phyloP scores from a whole-genome alignment of 202 grass and related monocot species.

The Panicum virgatum region DNA sequence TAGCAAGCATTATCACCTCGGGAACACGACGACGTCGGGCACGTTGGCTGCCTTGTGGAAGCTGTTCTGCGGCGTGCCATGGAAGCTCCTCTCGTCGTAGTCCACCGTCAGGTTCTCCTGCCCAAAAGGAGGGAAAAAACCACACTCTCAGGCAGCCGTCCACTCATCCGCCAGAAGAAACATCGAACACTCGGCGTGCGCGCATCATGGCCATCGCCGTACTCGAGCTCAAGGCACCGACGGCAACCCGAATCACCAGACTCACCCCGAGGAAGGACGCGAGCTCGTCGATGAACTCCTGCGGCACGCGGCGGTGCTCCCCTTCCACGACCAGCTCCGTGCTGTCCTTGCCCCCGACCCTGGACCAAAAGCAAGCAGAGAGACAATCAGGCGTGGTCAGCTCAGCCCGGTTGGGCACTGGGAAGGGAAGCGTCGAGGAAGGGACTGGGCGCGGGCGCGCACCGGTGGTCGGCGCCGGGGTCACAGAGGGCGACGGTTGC shows the following conservation, averaged over 20 bases:
- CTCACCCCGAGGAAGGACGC: slow-evolving; percentile 72
- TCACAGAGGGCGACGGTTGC: slow-evolving; percentile 54
- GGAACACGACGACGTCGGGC: slow-evolving; percentile 85
- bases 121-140: neutral
- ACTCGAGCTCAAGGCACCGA: neutral
- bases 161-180: neutral
- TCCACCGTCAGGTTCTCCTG: slow-evolving; percentile 89
- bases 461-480: slow-evolving; percentile 52
- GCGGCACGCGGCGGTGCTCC: slow-evolving; percentile 47
- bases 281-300: slow-evolving; percentile 75
- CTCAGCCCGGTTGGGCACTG: neutral
- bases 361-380: slow-evolving; percentile 21
- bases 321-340: slow-evolving; percentile 60
- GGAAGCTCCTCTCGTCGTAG: slow-evolving; percentile 81
- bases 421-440: neutral
- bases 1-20: slow-evolving; percentile 41
- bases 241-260: neutral
- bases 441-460: neutral
- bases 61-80: slow-evolving; percentile 91
- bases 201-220: neutral
- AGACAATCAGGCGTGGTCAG: neutral
- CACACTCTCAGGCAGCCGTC: neutral
- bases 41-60: slow-evolving; percentile 86
- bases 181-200: slow-evolving; percentile 4
- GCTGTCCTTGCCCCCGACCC: slow-evolving; percentile 63